These are phyloP conservation scores for Xylaria sp. DNA, from an alignment of 2,329 filamentous ascomycete species.

Conservation along the genomic window DNA sequence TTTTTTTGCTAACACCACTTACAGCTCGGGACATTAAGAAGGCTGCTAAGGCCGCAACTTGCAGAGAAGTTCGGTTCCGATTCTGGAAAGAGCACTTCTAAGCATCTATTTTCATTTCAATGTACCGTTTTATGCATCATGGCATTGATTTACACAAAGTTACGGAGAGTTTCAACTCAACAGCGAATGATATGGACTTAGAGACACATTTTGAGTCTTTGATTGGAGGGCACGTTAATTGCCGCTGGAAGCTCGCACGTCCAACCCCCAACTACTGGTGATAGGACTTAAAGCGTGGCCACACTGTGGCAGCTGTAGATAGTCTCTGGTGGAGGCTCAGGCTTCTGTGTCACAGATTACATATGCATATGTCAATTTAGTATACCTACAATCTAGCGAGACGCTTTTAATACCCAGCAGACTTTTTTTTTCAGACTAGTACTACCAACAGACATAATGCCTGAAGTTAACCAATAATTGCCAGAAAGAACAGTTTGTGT, in stretches of 20 bases:
- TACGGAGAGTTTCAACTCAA: conserved; percentile 6
- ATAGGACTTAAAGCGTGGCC: conserved; percentile 14
- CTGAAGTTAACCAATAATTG: not conserved
- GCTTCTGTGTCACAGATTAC: conserved; percentile 21
- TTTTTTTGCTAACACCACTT: conserved; percentile 50
- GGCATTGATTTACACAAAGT: conserved; percentile 3
- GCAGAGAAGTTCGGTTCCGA: conserved; percentile 85
- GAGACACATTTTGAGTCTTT: conserved; percentile 13
- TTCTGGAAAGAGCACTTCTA: conserved; percentile 99
- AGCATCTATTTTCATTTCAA: conserved; percentile 38
- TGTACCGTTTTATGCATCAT: conserved; percentile 36
- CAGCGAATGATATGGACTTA: conserved; percentile 9
- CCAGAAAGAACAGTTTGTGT: not conserved
- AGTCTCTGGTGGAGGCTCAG: conserved; percentile 23
- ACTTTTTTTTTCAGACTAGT: not conserved
- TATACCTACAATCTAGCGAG: conserved; percentile 25
- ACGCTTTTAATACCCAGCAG: not conserved
- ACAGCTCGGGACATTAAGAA: conserved; percentile 84
- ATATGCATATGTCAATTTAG: conserved; percentile 23
- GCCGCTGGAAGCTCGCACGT: conserved; percentile 11
- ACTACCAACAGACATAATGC: not conserved
- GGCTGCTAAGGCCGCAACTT: conserved; percentile 78
- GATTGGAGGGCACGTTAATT: not conserved
- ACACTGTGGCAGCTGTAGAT: conserved; percentile 31
- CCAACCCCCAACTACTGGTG: conserved; percentile 7